A percentile compares a stretch with the other conserved stretches of the same genome.
These are phyloP conservation scores for Ceratocystis smalleyi DNA, from an alignment of 2,329 filamentous ascomycete genomes.

Conservation along the genomic window DNA sequence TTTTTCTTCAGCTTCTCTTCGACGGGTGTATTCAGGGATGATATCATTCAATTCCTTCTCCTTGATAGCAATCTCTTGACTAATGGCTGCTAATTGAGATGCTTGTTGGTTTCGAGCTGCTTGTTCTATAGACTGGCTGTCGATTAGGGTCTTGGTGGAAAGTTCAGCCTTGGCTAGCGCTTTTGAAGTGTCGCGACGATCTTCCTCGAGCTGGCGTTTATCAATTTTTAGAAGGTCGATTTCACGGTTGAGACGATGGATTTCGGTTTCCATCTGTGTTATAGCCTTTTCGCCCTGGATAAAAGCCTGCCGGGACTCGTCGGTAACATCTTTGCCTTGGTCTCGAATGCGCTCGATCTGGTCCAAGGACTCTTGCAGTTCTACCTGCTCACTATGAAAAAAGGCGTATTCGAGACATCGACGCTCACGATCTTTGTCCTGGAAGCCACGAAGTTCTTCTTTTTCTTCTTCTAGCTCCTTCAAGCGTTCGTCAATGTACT, in stretches of 20 bases:
- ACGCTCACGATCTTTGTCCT: conserved; percentile 85
- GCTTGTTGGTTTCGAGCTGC: conserved; percentile 57
- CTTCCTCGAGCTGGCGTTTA: conserved; percentile 73
- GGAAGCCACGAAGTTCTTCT: conserved; percentile 82
- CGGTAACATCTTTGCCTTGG: conserved; percentile 68
- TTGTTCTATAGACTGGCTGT: conserved; percentile 65
- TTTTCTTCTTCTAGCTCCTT: conserved; percentile 91
- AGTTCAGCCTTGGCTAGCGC: conserved; percentile 73
- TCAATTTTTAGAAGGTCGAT: conserved; percentile 76
- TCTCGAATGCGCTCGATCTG: conserved; percentile 69
- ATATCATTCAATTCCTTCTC: conserved; percentile 61
- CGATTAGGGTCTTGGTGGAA: conserved; percentile 64
- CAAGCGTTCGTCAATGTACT: conserved; percentile 81
- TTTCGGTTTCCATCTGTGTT: conserved; percentile 58
- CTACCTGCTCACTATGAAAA: conserved; percentile 74
- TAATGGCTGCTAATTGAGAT: conserved; percentile 54
- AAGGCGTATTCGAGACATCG: conserved; percentile 90
- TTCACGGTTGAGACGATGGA: conserved; percentile 64
- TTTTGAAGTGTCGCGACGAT: conserved; percentile 68
- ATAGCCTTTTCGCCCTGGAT: conserved; percentile 67
- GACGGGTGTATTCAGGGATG: conserved; percentile 59
- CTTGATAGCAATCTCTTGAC: conserved; percentile 56
- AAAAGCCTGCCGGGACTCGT: conserved; percentile 63
- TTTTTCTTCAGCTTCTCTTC: conserved; percentile 56
- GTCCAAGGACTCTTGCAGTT: conserved; percentile 61